These are phyloP conservation scores for Candida sanyaensis DNA, from an alignment of 1,139 yeast species.

Conservation along the genomic window DNA sequence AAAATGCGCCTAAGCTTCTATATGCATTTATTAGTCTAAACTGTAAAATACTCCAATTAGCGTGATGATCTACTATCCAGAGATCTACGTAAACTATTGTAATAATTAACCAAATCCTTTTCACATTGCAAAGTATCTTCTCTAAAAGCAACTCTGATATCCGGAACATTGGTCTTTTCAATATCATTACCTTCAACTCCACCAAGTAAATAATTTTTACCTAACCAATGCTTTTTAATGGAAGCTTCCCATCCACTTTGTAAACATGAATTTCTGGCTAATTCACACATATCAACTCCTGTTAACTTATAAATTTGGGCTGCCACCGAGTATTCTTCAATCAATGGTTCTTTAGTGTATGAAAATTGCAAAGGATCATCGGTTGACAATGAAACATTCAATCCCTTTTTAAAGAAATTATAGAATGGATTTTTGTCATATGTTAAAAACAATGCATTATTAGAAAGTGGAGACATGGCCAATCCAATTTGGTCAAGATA, in stretches of 20 bases:
- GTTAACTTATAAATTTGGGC: conserved; percentile 95
- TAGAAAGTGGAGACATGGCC: conserved; percentile 98
- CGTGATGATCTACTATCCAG: conserved; percentile 3
- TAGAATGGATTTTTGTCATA: conserved; percentile 95
- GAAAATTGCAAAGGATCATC: conserved; percentile 78
- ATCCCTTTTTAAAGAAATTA: conserved; percentile 85
- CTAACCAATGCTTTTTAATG: conserved; percentile 91
- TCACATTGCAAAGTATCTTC: conserved; percentile 81
- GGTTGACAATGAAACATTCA: conserved; percentile 90
- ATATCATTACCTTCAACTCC: conserved; percentile 84
- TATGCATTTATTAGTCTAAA: neutral
- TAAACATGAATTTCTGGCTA: conserved; percentile 76
- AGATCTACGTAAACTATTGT: conserved; percentile 22
- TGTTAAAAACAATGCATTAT: conserved; percentile 92
- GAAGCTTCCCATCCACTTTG: conserved; percentile 92
- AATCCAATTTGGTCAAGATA: conserved; percentile 93
- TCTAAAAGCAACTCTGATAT: conserved; percentile 79
- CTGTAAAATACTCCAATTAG: neutral
- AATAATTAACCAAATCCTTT: conserved; percentile 66
- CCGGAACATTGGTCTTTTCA: conserved; percentile 94
- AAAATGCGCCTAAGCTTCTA: neutral
- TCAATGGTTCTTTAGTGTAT: conserved; percentile 95
- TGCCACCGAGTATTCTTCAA: conserved; percentile 96
- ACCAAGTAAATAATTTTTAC: conserved; percentile 58
- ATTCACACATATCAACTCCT: conserved; percentile 97